Percentiles rank a stretch among this genome's conserved stretches.
These are phyloP conservation scores for Rhododendron ovatum DNA, from an alignment of 148 eudicot species.

Conservation along the genomic window DNA sequence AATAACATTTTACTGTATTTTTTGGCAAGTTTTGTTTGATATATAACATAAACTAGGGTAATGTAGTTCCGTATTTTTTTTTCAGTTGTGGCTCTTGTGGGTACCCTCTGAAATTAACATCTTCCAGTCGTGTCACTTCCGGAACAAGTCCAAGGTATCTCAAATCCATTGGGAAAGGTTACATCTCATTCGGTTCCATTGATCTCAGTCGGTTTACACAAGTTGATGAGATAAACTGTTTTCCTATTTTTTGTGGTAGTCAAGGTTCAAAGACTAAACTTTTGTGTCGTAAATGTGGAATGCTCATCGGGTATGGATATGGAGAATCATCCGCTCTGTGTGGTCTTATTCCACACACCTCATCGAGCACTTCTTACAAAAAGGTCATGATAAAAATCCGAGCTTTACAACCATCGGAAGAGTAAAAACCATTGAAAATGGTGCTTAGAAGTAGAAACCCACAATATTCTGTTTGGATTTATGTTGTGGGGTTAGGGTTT, in stretches of 20 bases:
- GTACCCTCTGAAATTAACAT: constrained; percentile 61
- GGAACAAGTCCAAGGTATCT: constrained; percentile 62
- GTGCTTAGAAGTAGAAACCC: constrained; percentile 25
- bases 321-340: constrained; percentile 31
- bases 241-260: constrained; percentile 53
- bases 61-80: neutral
- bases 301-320: constrained; percentile 53
- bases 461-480: constrained; percentile 39
- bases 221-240: constrained; percentile 49
- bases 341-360: constrained; percentile 28
- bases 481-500: constrained; percentile 44
- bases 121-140: constrained; percentile 57
- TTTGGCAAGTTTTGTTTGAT: neutral
- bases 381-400: constrained; percentile 30
- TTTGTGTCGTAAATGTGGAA: constrained; percentile 70
- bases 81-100: constrained; percentile 83
- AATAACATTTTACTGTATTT: neutral
- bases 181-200: constrained; percentile 55
- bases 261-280: constrained; percentile 62
- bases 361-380: constrained; percentile 28
- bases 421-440: constrained; percentile 14
- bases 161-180: constrained; percentile 58
- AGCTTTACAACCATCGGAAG: constrained; percentile 48
- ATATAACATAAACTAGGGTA: neutral
- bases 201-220: constrained; percentile 78